A percentile compares a stretch with the other conserved stretches of the same genome.
These are phyloP conservation scores for Leishmania tarentolae DNA, from an alignment of 208 protist species.

Conservation along the genomic window DNA sequence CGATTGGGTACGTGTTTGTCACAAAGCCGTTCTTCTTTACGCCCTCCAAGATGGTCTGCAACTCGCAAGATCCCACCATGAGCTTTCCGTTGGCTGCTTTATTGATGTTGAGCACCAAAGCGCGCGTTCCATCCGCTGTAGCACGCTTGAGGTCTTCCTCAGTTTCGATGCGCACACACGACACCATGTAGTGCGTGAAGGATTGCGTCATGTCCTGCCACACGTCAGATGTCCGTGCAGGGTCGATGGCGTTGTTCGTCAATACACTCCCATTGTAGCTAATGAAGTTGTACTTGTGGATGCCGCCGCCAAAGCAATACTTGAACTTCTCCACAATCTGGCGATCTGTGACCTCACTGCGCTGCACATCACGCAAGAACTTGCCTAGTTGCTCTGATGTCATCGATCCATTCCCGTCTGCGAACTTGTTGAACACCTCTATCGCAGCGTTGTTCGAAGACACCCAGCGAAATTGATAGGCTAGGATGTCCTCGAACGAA, in stretches of 20 bases:
- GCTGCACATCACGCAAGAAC: constrained; percentile 80
- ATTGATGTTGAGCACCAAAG: constrained; percentile 62
- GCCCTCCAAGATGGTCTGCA: constrained; percentile 59
- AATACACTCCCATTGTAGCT: constrained; percentile 76
- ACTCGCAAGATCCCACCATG: constrained; percentile 59
- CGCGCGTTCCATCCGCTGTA: constrained; percentile 34
- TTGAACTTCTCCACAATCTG: constrained; percentile 86
- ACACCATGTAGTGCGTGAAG: constrained; percentile 81
- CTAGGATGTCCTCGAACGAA: constrained; percentile 70
- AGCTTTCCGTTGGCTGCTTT: constrained; percentile 52
- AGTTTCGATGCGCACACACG: constrained; percentile 60
- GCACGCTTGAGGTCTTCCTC: constrained; percentile 69
- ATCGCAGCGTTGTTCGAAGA: constrained; percentile 62
- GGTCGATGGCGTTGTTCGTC: constrained; percentile 86
- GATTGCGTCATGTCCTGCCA: constrained; percentile 92
- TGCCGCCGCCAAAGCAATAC: constrained; percentile 81
- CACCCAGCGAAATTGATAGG: constrained; percentile 64
- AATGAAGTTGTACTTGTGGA: constrained; percentile 90
- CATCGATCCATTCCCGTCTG: constrained; percentile 69
- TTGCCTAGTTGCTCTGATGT: constrained; percentile 71
- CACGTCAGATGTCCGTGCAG: constrained; percentile 70
- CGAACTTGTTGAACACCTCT: constrained; percentile 78
- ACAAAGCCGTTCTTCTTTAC: constrained; percentile 79
- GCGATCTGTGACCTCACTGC: constrained; percentile 67
- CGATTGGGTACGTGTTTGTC: constrained; percentile 80